Base-by-base conservation (phyloP, 106 monocot species). In the Gastrodia elata region DNA sequence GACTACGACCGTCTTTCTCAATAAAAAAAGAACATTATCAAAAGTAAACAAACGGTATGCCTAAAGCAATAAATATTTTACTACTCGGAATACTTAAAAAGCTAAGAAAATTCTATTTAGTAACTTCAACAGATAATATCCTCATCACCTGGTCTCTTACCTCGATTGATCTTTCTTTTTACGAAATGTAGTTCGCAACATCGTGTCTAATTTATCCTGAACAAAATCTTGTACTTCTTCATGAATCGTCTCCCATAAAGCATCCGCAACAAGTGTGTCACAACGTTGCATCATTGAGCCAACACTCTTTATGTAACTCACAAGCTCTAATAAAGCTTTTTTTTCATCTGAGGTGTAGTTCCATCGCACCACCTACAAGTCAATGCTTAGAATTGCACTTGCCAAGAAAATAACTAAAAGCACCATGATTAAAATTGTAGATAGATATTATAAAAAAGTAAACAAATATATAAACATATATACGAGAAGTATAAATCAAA, bases 161-260 rank as follows among this genome's bases (percentile, higher is more conserved):
- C 96, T 87, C 24, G 93, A 93, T 43, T 91, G 77, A 72, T 98
- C 93, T 76, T 98, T 98, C 83, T 93, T 98, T 76, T 98, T 98
- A 32, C 93, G 90, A 75, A 98, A 98, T 73, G 97, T 81, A 41
- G 97, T 87, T 36, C 87, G 80, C 58, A 98, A 75, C 97, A 98
- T 98, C 5, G 49, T 80, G 15, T 93, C 90, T 71, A 98, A 64
- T 76, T 93, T 98, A 85, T 91, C 97, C 72, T 98, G 97, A 43
- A 98, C 97, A 88, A 98, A 98, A 68, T 98, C 97, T 78, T 98
- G 97, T 3, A 98, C 91, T 70, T 98, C 97, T 55, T 70, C 80
- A 84, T 98, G 97, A 43, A 98, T 93, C n/a, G 97, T 98, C 82
- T 98, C 97, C 97, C 87, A 98, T 39, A 98, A 80, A 81, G 97